Conservation (phyloP, 2,329 filamentous ascomycete species). For the Kalmusia sp. region DNA sequence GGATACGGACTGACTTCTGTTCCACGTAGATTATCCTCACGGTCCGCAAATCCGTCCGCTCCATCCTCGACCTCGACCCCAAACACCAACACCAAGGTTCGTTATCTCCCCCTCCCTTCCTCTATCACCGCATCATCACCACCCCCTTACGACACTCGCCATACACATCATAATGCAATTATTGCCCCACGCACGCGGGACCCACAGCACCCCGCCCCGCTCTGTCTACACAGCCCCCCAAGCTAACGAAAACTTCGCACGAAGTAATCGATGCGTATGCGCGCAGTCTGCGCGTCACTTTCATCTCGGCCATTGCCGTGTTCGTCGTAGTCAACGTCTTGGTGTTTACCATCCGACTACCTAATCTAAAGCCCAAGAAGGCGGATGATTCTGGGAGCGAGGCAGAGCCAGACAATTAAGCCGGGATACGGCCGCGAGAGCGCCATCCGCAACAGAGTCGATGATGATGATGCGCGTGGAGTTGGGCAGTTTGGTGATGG, state of each 20-base stretch:
- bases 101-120: slow-evolving; percentile 7
- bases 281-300: slow-evolving; percentile 49
- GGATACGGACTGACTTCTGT: slow-evolving; percentile 11
- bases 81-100: slow-evolving; percentile 57
- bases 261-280: slow-evolving; percentile 49
- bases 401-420: too few relatives aligned
- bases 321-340: slow-evolving; percentile 60
- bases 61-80: slow-evolving; percentile 54
- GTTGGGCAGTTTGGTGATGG: too few relatives aligned
- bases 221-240: slow-evolving; percentile 22
- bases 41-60: slow-evolving; percentile 59
- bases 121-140: not conserved
- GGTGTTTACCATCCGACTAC: slow-evolving; percentile 62
- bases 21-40: slow-evolving; percentile 49
- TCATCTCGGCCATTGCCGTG: slow-evolving; percentile 50
- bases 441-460: too few relatives aligned
- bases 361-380: slow-evolving; percentile 46
- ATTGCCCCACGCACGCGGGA: not conserved
- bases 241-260: slow-evolving; percentile 20
- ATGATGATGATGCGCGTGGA: too few relatives aligned
- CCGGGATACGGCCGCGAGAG: too few relatives aligned
- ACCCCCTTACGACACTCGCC: not conserved
- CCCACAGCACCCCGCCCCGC: not conserved
- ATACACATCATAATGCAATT: not conserved
- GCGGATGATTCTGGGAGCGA: too few relatives aligned